Evolutionary conservation across 169 alveolate genomes (phyloP).

Genomic region (Amoebophrya sp.): DNA sequence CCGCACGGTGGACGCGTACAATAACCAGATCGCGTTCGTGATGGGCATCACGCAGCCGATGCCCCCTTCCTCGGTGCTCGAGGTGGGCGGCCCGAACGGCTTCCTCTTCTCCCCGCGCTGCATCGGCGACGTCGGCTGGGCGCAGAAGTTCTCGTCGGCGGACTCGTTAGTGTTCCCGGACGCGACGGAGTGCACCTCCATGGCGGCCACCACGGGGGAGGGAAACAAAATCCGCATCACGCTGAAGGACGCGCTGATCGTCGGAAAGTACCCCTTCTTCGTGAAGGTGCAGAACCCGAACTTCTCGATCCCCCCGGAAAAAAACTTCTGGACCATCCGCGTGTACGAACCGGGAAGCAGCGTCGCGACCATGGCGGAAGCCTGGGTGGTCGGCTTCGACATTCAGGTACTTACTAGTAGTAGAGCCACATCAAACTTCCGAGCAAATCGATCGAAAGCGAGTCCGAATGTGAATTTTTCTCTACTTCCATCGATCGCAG

Average conservation of each 20-base stretch:
- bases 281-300: background rate
- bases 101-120: background rate
- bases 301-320: background rate
- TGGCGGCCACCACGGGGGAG: background rate
- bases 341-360: background rate
- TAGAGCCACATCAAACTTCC: no score
- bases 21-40: background rate
- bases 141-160: background rate
- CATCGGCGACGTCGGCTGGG: background rate
- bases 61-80: background rate
- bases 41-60: conserved; percentile 14
- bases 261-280: background rate
- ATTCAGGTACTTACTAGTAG: no score
- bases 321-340: background rate
- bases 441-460: no score
- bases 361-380: background rate
- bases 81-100: background rate
- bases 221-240: background rate
- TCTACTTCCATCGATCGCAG: no score
- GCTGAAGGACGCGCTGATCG: background rate
- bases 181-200: background rate
- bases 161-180: background rate
- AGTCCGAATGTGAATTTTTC: no score
- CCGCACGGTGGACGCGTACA: background rate
- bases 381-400: background rate